Evolutionary conservation across 371 early-diverging fungal species (phyloP).

Genomic region (Dinochytrium kinnereticum): DNA sequence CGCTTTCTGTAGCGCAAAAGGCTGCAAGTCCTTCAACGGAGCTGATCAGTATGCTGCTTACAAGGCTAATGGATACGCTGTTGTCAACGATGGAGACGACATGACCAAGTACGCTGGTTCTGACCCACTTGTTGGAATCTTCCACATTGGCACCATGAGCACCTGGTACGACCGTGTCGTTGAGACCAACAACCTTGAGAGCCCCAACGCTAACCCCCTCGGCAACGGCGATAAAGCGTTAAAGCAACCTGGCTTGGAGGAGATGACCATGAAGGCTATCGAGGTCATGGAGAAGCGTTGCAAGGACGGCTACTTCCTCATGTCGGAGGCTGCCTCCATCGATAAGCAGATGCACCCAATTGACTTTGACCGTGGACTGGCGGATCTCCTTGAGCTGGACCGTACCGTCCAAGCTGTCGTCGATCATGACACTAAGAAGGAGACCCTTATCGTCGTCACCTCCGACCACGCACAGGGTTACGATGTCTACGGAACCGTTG

Average conservation of each 20-base stretch:
- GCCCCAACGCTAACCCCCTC: slow-evolving; percentile 48
- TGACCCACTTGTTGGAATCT: slow-evolving; percentile 72
- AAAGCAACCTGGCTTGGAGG: slow-evolving; percentile 70
- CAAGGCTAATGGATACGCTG: slow-evolving; percentile 64
- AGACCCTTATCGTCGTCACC: slow-evolving; percentile 72
- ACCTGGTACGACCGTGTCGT: slow-evolving; percentile 75
- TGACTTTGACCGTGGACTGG: slow-evolving; percentile 73
- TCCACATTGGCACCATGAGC: slow-evolving; percentile 67
- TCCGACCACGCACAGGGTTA: slow-evolving; percentile 77
- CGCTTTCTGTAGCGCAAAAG: slow-evolving; percentile 29
- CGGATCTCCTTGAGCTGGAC: slow-evolving; percentile 75
- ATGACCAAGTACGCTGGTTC: slow-evolving; percentile 60
- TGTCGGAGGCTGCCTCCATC: slow-evolving; percentile 78
- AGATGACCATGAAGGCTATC: slow-evolving; percentile 72
- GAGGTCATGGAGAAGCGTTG: slow-evolving; percentile 53
- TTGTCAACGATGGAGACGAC: slow-evolving; percentile 58
- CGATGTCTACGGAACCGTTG: slow-evolving; percentile 77
- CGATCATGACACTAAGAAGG: slow-evolving; percentile 27
- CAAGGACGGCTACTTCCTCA: slow-evolving; percentile 72
- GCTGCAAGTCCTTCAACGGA: slow-evolving; percentile 57
- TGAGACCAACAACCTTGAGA: slow-evolving; percentile 58
- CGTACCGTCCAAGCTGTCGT: slow-evolving; percentile 65
- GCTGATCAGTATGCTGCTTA: slow-evolving; percentile 61
- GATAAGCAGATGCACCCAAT: slow-evolving; percentile 76
- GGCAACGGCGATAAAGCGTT: slow-evolving; percentile 62